phyloP scores from a whole-genome alignment of 805 yeast species.

The Candida saitoana region DNA sequence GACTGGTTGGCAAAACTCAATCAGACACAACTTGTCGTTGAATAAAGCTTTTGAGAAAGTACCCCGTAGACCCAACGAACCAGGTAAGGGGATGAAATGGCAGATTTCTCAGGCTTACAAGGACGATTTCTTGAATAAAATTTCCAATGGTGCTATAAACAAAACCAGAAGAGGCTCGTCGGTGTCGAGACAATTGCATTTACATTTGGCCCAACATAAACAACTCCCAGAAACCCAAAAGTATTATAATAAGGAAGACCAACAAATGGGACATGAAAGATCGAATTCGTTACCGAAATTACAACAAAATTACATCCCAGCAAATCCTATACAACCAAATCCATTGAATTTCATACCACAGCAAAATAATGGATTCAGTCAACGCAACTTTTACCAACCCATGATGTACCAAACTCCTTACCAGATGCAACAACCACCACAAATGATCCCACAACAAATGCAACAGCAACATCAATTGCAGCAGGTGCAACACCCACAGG shows the following conservation, averaged over 20 bases:
- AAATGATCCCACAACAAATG: slow-evolving; percentile 4
- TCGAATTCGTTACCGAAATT: slow-evolving; percentile 4
- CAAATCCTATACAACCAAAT: slow-evolving; percentile 18
- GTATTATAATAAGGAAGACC: slow-evolving; percentile 13
- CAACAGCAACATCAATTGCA: slow-evolving; percentile 7
- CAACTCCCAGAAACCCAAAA: slow-evolving; percentile 46
- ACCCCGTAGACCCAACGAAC: slow-evolving; percentile 91
- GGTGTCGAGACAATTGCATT: slow-evolving; percentile 73
- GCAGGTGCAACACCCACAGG: not conserved
- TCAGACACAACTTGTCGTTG: slow-evolving; percentile 88
- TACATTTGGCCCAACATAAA: slow-evolving; percentile 62
- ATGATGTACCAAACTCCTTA: slow-evolving; percentile 15
- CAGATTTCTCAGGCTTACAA: slow-evolving; percentile 82
- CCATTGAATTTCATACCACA: slow-evolving; percentile 19
- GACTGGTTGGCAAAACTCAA: slow-evolving; percentile 98
- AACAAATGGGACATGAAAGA: slow-evolving; percentile 1
- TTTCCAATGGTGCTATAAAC: slow-evolving; percentile 69
- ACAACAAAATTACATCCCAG: slow-evolving; percentile 10
- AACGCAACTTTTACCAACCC: slow-evolving; percentile 18
- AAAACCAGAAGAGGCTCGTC: slow-evolving; percentile 77
- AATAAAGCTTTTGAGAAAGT: slow-evolving; percentile 98
- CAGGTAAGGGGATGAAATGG: slow-evolving; percentile 99
- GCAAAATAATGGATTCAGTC: slow-evolving; percentile 11
- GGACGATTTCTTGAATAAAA: slow-evolving; percentile 77
- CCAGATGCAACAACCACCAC: slow-evolving; percentile 9